These are phyloP conservation scores for Cucurbita argyrosperma DNA, from an alignment of 306 rosid genomes.

Conservation along the genomic window DNA sequence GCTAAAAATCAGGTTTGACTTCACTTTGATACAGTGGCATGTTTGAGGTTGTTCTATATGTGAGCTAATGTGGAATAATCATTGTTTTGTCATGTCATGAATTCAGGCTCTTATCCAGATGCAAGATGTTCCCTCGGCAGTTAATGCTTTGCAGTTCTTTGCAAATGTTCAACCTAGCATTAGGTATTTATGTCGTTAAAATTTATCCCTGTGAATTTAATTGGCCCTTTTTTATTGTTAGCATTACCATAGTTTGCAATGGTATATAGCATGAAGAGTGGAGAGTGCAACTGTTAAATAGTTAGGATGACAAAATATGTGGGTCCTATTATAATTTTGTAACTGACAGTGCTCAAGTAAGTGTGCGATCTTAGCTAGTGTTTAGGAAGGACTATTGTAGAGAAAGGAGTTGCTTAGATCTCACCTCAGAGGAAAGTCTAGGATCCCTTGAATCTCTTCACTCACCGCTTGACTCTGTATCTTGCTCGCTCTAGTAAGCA, in stretches of 20 bases:
- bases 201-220: background rate
- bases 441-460: background rate
- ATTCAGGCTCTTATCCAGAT: conserved; percentile 91
- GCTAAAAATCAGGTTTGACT: conserved; percentile 87
- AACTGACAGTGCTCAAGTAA: background rate
- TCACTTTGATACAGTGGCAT: background rate
- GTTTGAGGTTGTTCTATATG: conserved; percentile 2
- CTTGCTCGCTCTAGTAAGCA: background rate
- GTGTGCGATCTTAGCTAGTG: background rate
- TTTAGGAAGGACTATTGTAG: background rate
- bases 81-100: background rate
- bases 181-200: conserved; percentile 32
- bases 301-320: background rate
- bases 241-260: background rate
- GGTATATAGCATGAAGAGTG: background rate
- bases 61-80: background rate
- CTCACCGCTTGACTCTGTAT: background rate
- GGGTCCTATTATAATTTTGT: background rate
- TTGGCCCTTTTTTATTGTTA: background rate
- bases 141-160: conserved; percentile 69
- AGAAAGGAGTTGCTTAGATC: background rate
- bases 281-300: background rate
- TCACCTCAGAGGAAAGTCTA: background rate
- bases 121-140: conserved; percentile 87
- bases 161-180: conserved; percentile 79